phyloP scores from a whole-genome alignment of 2,329 filamentous ascomycete species.

The Sodiomyces alkalinus region DNA sequence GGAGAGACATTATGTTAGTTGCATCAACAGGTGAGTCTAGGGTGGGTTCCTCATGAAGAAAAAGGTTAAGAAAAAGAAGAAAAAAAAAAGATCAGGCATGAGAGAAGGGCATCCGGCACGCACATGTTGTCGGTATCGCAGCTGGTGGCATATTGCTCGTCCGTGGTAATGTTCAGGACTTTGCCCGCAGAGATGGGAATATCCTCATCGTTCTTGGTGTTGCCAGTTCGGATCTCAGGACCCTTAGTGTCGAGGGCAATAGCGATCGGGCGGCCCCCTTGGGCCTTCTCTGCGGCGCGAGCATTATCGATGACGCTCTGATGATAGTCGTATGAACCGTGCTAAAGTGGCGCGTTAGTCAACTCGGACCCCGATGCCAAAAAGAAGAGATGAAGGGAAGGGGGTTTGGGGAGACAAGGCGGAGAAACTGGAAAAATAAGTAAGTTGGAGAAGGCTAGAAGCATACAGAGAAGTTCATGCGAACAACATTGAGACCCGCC shows the following conservation, averaged over 20 bases:
- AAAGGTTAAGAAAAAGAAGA: too few species aligned
- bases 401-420: too few species aligned
- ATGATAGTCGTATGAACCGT: conserved; percentile 91
- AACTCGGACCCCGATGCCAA: too few species aligned
- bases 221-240: conserved; percentile 45
- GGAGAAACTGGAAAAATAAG: neutral
- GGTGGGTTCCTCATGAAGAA: too few species aligned
- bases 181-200: conserved; percentile 72
- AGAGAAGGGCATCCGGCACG: conserved; percentile 16
- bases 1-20: conserved; percentile 1
- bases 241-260: conserved; percentile 76
- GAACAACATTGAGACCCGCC: conserved; percentile 90
- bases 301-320: conserved; percentile 97
- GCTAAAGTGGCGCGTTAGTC: conserved; percentile 17
- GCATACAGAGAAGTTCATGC: conserved; percentile 84
- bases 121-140: conserved; percentile 91
- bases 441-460: neutral
- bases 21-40: conserved; percentile 5
- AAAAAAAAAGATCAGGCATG: too few species aligned
- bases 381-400: too few species aligned
- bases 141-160: conserved; percentile 74
- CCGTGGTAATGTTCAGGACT: conserved; percentile 90
- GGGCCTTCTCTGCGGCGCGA: conserved; percentile 64
- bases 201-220: conserved; percentile 74
- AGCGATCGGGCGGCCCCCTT: conserved; percentile 74